Evolutionary conservation across 2,329 filamentous ascomycete genomes (phyloP).

Genomic region (Xylaria arbuscula): DNA sequence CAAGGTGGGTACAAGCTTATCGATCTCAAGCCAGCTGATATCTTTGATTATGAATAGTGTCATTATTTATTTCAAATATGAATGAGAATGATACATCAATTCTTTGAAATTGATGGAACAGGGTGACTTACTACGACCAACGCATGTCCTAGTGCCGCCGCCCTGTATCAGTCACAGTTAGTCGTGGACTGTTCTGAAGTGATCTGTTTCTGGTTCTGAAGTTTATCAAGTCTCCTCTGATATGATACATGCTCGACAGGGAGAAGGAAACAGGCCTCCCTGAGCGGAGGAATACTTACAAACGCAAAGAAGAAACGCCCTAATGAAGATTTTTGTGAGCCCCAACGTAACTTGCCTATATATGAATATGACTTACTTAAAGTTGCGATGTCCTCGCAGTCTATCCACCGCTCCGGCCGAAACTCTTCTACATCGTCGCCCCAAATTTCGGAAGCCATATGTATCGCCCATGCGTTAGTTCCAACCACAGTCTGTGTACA

Average conservation of each 20-base stretch:
- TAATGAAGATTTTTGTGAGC: constrained; percentile 18
- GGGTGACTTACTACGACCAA: constrained; percentile 33
- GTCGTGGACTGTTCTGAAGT: neutral
- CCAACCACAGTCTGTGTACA: constrained; percentile 32
- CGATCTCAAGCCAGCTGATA: constrained; percentile 37
- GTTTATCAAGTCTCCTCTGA: neutral
- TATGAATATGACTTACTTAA: constrained; percentile 21
- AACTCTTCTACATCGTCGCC: constrained; percentile 31
- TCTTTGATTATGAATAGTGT: constrained; percentile 15
- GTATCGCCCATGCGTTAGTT: constrained; percentile 32
- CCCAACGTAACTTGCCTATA: neutral
- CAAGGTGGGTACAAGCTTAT: constrained; percentile 31
- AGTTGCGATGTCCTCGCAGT: constrained; percentile 15
- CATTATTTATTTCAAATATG: neutral
- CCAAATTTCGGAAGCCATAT: constrained; percentile 26
- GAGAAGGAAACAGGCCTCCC: neutral
- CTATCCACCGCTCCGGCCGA: constrained; percentile 35
- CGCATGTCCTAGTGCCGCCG: constrained; percentile 36
- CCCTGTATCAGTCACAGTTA: constrained; percentile 12
- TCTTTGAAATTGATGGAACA: neutral
- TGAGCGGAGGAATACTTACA: neutral
- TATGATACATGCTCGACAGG: neutral
- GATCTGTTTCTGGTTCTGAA: neutral
- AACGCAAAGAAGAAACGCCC: constrained; percentile 36
- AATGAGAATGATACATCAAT: neutral